Evolutionary conservation across 768 basidiomycete species (phyloP).

Genomic region (Suillus spraguei): DNA sequence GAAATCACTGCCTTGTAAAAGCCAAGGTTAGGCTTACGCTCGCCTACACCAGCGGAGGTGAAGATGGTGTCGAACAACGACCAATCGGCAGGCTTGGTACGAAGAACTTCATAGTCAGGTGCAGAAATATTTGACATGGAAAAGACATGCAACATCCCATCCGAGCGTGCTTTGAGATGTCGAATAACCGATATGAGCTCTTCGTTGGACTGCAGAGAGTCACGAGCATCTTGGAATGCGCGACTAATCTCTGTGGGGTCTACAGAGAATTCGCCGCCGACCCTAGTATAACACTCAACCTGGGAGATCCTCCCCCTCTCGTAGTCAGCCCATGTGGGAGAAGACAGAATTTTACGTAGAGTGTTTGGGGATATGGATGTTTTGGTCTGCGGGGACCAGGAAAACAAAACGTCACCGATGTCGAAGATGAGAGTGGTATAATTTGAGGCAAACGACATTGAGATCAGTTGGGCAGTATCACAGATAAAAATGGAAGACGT

Average conservation of each 20-base stretch:
- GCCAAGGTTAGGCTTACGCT: constrained; percentile 58
- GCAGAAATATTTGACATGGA: constrained; percentile 64
- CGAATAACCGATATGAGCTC: constrained; percentile 49
- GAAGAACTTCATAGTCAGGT: constrained; percentile 51
- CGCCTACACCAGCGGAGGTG: constrained; percentile 52
- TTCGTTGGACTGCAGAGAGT: constrained; percentile 47
- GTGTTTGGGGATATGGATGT: constrained; percentile 44
- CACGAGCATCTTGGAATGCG: constrained; percentile 51
- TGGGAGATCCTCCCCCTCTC: constrained; percentile 50
- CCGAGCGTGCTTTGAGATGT: constrained; percentile 43
- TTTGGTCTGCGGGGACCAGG: constrained; percentile 51
- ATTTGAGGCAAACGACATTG: constrained; percentile 6
- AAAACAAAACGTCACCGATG: constrained; percentile 58
- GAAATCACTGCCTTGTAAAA: constrained; percentile 53
- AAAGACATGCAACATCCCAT: constrained; percentile 42
- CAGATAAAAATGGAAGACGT: neutral
- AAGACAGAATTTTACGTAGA: constrained; percentile 45
- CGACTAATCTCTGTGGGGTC: constrained; percentile 41
- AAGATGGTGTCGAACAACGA: constrained; percentile 51
- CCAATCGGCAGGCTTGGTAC: constrained; percentile 50
- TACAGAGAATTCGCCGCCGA: constrained; percentile 43
- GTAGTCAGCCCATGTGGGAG: constrained; percentile 55
- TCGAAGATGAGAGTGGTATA: constrained; percentile 49
- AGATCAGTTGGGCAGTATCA: neutral
- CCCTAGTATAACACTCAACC: constrained; percentile 43